phyloP scores from a whole-genome alignment of 106 monocot genomes.

The Chionographis japonica region DNA sequence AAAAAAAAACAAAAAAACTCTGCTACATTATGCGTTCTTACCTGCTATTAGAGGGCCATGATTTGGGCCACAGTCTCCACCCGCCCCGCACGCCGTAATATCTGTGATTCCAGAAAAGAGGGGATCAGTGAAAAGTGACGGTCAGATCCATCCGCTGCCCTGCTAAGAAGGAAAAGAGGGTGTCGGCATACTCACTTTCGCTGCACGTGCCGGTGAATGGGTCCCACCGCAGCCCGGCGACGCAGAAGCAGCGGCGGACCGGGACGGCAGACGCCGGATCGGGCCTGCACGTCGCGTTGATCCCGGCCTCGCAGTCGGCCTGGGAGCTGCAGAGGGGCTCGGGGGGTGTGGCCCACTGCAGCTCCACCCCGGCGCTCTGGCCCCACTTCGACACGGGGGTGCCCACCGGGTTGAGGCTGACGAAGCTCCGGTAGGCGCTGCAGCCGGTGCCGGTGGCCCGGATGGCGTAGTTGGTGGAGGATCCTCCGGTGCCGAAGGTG shows the following conservation, averaged over 20 bases:
- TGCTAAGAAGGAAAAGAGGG: not conserved
- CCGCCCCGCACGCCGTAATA: constrained; percentile 16
- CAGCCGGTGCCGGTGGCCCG: constrained; percentile 31
- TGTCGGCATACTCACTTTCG: constrained; percentile 26
- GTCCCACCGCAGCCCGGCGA: constrained; percentile 46
- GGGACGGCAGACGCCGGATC: constrained; percentile 23
- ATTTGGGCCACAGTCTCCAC: constrained; percentile 21
- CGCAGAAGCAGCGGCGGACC: constrained; percentile 60
- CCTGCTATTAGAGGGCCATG: constrained; percentile 52
- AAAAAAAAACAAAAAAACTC: too few relatives aligned
- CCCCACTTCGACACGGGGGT: constrained; percentile 40
- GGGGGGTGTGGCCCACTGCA: constrained; percentile 64
- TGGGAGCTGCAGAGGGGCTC: constrained; percentile 63
- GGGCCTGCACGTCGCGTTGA: constrained; percentile 41
- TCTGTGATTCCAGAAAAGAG: constrained; percentile 1
- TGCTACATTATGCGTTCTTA: not conserved
- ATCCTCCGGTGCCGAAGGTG: constrained; percentile 65
- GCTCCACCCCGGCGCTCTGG: constrained; percentile 51
- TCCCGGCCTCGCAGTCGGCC: constrained; percentile 64
- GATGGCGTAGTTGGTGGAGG: constrained; percentile 48
- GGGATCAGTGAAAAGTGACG: too few relatives aligned
- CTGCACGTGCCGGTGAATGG: constrained; percentile 56
- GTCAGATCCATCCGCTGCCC: too few relatives aligned
- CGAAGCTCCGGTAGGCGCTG: constrained; percentile 79
- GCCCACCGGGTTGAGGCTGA: constrained; percentile 32